These are phyloP conservation scores for Kazachstania sp. DNA, from an alignment of 1,139 yeast species.

Conservation along the genomic window DNA sequence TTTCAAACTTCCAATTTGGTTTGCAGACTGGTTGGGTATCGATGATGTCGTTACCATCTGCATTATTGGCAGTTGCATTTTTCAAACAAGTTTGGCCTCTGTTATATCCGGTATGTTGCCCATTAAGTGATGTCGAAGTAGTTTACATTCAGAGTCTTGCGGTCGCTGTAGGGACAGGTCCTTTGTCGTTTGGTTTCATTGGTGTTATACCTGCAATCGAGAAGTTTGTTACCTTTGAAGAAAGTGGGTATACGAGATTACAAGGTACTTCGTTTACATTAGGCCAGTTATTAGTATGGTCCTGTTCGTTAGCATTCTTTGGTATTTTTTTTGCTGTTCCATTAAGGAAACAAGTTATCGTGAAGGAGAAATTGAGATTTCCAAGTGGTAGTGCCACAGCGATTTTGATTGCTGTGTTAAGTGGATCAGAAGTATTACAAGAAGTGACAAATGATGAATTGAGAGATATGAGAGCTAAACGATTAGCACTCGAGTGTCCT, in stretches of 20 bases:
- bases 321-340: conserved; percentile 96
- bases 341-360: conserved; percentile 72
- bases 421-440: conserved; percentile 51
- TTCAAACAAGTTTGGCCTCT: conserved; percentile 43
- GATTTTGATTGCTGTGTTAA: conserved; percentile 78
- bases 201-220: conserved; percentile 98
- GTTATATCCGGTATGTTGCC: conserved; percentile 23
- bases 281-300: conserved; percentile 65
- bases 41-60: conserved; percentile 98
- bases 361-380: conserved; percentile 76
- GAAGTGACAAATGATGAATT: conserved; percentile 32
- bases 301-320: conserved; percentile 76
- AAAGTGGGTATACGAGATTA: conserved; percentile 51
- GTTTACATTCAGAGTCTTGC: conserved; percentile 88
- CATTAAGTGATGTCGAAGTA: conserved; percentile 83
- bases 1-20: conserved; percentile 93
- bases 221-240: conserved; percentile 68
- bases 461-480: conserved; percentile 21
- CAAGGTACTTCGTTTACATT: conserved; percentile 35
- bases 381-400: conserved; percentile 98
- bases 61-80: conserved; percentile 74
- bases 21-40: conserved; percentile 98
- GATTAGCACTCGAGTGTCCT: conserved; percentile 24
- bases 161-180: conserved; percentile 96
- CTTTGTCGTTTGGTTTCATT: conserved; percentile 86